Base-by-base conservation (phyloP, 148 eudicot genomes). In the Selenicereus undatus region DNA sequence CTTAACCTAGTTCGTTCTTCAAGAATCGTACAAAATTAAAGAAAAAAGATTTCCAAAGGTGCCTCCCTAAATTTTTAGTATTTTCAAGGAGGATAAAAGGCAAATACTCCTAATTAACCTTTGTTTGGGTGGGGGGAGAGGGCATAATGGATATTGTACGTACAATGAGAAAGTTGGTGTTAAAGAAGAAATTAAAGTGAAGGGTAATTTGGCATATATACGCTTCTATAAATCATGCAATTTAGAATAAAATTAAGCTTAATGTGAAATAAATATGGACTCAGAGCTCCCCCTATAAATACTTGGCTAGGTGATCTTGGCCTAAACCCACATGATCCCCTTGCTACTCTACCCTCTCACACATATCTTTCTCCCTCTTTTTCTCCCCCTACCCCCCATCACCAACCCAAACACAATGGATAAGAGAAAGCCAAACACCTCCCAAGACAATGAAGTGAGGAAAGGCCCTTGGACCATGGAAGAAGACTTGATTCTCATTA, bases 381-480 rank as follows among this genome's bases (percentile, higher is more conserved):
- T 43, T 64, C 78, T 71, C 42, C 51, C 62, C 16, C 51, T 16
- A 30, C 60, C 65, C 79, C 78, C 80, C 77, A 68, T 74, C 43
- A 80, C 43, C 69, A 26, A 76, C 64, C 39, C 35, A 52, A 68
- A 58, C 78, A 85, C 62, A 32, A 95, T 93, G 97, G 92, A 95
- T 76, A 88, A 87, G 78, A 86, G 26, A 27, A 66, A 83, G 82
- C 81, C 88, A 87, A 84, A 85, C 71, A 87, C 58, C 81, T 89
- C 91, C 20, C 88, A 85, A 56, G 97, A 93, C 17, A 83, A 42
- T 56, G 97, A 95, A 83, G 93, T 93, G 74, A 92, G 98, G 83
- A 95, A 93, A 88, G 97, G 98, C 76, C 98, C 98, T 77, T 95
- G 98, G 98, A 95, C 98, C 42, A 91, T 93, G 97, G 98, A 93